Percentiles rank a stretch among this genome's conserved stretches.
Evolutionary conservation across 176 grass and related monocot species (phyloP).

Genomic region (Aechmea fasciata): DNA sequence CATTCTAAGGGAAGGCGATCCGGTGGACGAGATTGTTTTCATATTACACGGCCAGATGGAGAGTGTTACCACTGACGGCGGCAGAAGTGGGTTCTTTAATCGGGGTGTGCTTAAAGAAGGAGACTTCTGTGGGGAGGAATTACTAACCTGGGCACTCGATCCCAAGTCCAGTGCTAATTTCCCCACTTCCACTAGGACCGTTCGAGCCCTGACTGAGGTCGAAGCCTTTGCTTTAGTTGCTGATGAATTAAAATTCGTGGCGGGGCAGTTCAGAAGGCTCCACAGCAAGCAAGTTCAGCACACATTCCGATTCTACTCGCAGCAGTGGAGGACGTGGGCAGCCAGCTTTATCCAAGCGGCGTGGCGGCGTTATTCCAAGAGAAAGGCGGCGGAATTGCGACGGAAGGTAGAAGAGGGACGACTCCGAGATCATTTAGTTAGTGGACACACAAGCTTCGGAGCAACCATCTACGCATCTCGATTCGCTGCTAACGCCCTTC

Average conservation of each 20-base stretch:
- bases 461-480: slow-evolving; percentile 80
- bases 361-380: slow-evolving; percentile 70
- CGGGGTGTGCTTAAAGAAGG: slow-evolving; percentile 64
- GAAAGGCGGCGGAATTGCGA: slow-evolving; percentile 51
- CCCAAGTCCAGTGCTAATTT: slow-evolving; percentile 75
- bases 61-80: slow-evolving; percentile 81
- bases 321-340: slow-evolving; percentile 83
- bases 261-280: slow-evolving; percentile 87
- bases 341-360: slow-evolving; percentile 81
- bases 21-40: slow-evolving; percentile 94
- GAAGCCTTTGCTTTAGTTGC: slow-evolving; percentile 72
- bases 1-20: slow-evolving; percentile 92
- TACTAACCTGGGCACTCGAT: slow-evolving; percentile 91
- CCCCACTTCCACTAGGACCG: slow-evolving; percentile 64
- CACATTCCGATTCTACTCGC: slow-evolving; percentile 81
- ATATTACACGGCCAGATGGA: slow-evolving; percentile 79
- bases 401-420: slow-evolving; percentile 40
- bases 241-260: slow-evolving; percentile 76
- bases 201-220: slow-evolving; percentile 66
- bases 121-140: slow-evolving; percentile 75
- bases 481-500: slow-evolving; percentile 69
- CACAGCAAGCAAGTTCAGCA: slow-evolving; percentile 88
- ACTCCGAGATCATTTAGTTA: slow-evolving; percentile 21
- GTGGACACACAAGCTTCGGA: slow-evolving; percentile 49
- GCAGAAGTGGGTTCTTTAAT: slow-evolving; percentile 88